Base-by-base conservation (phyloP, 306 rosid species). In the Fragaria nilgerrensis region DNA sequence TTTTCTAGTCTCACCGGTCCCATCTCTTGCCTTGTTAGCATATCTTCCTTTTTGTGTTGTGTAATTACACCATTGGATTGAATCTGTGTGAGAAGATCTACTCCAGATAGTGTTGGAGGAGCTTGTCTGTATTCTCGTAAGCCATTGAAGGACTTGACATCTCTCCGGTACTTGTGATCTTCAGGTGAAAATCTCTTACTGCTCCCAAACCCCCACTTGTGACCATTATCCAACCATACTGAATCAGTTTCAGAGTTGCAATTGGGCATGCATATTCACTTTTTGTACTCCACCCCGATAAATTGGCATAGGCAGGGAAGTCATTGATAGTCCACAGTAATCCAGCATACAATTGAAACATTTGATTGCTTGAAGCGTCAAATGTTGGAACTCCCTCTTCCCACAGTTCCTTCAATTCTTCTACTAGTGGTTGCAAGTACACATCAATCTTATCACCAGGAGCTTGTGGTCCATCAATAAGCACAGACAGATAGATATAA, bases 341-440 rank as follows among this genome's bases (percentile, higher is more conserved):
- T n/a, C 11, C 63, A 56, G 6, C 63, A 56, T 22, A 32, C 29
- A 56, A 22, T 56, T 53, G 58, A 74, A 76, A 76, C 65, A 49
- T 34, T 5, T 20, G 11, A 29, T 52, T 50, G 22, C 52, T 32
- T 5, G 49, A 13, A 2, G 65, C 49, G 23, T 76, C 64, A 5
- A 15, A 66, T 10, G 29, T 66, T 4, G 0, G 9, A 2, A 45
- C 70, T 14, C 70, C 68, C 0, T 75, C 5, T 4, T 59, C 12
- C 32, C 45, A 74, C 23, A 63, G 48, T 23, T 74, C 25, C 16
- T 36, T 58, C 48, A 74, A 1, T 25, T 63, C 72, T 15, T 76
- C 55, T 8, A 76, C 15, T 0, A 66, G 27, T 0, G 74, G 66
- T 25, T 17, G 39, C 22, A 66, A 22, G 20, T 23, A 76, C 1